phyloP scores from a whole-genome alignment of 441 rosid genomes.

The Flueggea neowawraea region DNA sequence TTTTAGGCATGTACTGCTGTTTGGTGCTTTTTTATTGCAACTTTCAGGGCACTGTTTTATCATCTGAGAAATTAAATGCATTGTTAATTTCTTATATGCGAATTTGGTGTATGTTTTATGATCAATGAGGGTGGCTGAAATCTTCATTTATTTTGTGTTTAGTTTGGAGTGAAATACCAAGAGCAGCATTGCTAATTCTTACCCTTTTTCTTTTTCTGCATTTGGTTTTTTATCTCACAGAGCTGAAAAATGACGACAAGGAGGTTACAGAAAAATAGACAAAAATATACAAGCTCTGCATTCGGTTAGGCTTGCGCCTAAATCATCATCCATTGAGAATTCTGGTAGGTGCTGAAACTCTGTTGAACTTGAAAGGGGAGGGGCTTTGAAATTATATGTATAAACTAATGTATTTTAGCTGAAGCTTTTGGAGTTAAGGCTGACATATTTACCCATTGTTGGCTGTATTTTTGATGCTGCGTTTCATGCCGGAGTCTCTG shows the following conservation, averaged over 20 bases:
- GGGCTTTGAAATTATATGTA: not conserved
- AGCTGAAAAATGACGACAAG: conserved; percentile 66
- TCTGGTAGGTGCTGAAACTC: conserved; percentile 47
- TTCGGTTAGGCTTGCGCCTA: conserved; percentile 60
- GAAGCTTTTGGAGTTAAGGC: no score
- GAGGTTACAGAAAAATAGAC: conserved; percentile 64
- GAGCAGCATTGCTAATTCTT: not conserved
- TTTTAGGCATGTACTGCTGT: no score
- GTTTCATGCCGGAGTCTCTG: no score
- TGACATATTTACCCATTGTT: no score
- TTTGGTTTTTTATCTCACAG: conserved; percentile 26
- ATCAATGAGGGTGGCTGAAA: no score
- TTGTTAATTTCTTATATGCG: no score
- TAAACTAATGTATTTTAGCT: no score
- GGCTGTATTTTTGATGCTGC: no score
- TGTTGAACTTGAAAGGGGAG: not conserved
- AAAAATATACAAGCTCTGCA: conserved; percentile 71
- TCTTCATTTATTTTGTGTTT: not conserved
- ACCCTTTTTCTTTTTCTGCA: not conserved
- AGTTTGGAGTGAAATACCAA: not conserved
- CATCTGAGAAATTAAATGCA: no score
- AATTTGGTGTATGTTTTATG: no score
- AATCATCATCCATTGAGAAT: conserved; percentile 30
- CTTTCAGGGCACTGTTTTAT: no score
- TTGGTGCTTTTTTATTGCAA: no score